Conservation (phyloP, 1,139 yeast species). For the Candida mesenterica region DNA sequence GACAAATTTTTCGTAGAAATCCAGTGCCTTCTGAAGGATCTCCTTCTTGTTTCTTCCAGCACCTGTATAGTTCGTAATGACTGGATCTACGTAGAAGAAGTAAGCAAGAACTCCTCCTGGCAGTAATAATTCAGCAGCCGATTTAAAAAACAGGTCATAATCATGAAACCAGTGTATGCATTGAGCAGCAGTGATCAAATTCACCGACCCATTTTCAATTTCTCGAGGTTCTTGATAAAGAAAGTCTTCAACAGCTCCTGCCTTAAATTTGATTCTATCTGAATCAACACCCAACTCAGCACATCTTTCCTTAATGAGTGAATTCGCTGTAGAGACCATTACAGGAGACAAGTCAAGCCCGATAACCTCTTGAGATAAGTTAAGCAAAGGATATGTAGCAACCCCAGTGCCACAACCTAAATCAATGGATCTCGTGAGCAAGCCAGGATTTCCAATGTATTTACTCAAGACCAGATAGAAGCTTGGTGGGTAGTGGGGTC, state of each 20-base stretch:
- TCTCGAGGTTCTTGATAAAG: slow-evolving; percentile 17
- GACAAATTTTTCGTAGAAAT: slow-evolving; percentile 31
- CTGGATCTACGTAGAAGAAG: slow-evolving; percentile 45
- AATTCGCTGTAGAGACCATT: slow-evolving; percentile 37
- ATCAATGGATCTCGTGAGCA: slow-evolving; percentile 27
- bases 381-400: slow-evolving; percentile 38
- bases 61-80: slow-evolving; percentile 30
- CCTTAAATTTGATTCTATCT: slow-evolving; percentile 27
- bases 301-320: slow-evolving; percentile 23
- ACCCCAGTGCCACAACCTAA: slow-evolving; percentile 45
- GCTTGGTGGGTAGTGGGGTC: slow-evolving; percentile 25
- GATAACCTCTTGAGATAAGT: slow-evolving; percentile 27
- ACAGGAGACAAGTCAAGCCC: slow-evolving; percentile 36
- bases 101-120: slow-evolving; percentile 43
- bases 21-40: slow-evolving; percentile 22
- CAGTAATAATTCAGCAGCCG: slow-evolving; percentile 29
- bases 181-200: slow-evolving; percentile 46
- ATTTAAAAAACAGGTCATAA: slow-evolving; percentile 31
- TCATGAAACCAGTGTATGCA: slow-evolving; percentile 49
- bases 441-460: slow-evolving; percentile 17
- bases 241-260: slow-evolving; percentile 38
- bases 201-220: slow-evolving; percentile 23
- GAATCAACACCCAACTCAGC: slow-evolving; percentile 25
- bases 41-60: slow-evolving; percentile 19
- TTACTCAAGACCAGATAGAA: slow-evolving; percentile 21